phyloP scores from a whole-genome alignment of 371 early-diverging fungal species.

The Catenaria anguillulae region DNA sequence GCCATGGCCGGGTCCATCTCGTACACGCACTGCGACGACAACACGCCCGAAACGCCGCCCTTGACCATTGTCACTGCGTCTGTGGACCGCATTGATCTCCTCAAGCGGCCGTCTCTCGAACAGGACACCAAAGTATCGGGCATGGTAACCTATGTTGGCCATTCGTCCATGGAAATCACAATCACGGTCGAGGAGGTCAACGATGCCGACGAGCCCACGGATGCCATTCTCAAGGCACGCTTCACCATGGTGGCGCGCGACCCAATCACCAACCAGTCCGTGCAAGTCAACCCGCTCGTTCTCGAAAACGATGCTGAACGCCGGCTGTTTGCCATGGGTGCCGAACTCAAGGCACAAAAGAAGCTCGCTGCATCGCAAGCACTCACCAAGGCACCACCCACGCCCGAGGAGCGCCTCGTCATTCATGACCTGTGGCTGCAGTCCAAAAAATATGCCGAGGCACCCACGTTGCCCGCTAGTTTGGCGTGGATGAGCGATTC shows the following conservation, averaged over 20 bases:
- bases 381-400: constrained; percentile 58
- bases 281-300: constrained; percentile 53
- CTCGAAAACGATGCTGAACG: constrained; percentile 58
- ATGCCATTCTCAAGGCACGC: constrained; percentile 47
- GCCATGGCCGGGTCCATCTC: constrained; percentile 59
- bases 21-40: constrained; percentile 60
- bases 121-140: constrained; percentile 60
- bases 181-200: constrained; percentile 48
- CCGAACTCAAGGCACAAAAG: constrained; percentile 31
- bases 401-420: constrained; percentile 55
- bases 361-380: constrained; percentile 33
- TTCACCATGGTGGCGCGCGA: constrained; percentile 88
- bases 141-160: constrained; percentile 62
- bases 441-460: constrained; percentile 18
- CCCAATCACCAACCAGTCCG: constrained; percentile 49
- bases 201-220: not conserved
- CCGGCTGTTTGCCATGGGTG: constrained; percentile 51
- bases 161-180: constrained; percentile 78
- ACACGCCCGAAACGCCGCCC: constrained; percentile 36
- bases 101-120: constrained; percentile 42
- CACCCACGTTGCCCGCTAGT: constrained; percentile 18
- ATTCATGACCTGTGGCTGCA: constrained; percentile 70
- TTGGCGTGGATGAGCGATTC: constrained; percentile 72
- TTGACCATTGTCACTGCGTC: constrained; percentile 74
- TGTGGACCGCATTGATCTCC: constrained; percentile 75